Evolutionary conservation across 2,329 filamentous ascomycete genomes (phyloP).

Genomic region (Didymellaceae sp.): DNA sequence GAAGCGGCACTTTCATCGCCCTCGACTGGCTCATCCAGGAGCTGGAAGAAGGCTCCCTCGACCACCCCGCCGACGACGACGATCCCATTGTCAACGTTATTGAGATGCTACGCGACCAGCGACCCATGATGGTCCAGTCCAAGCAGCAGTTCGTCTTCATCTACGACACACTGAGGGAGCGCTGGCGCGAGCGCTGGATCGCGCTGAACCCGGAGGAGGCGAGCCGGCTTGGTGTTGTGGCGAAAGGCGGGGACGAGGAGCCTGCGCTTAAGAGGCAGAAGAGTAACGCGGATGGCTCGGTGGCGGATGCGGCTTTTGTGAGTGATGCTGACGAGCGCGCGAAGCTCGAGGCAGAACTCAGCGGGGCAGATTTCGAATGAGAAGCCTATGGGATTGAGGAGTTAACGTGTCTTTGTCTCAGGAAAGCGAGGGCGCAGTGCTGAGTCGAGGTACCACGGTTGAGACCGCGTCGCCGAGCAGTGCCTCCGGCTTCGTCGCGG

Average conservation of each 20-base stretch:
- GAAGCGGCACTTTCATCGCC: conserved; percentile 94
- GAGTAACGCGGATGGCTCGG: conserved; percentile 25
- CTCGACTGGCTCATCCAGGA: conserved; percentile 90
- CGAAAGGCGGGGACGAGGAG: conserved; percentile 19
- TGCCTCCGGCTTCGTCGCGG: not conserved
- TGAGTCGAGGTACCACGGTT: too few species aligned
- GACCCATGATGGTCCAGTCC: conserved; percentile 94
- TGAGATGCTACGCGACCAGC: conserved; percentile 80
- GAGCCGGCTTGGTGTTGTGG: conserved; percentile 29
- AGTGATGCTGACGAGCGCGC: conserved; percentile 30
- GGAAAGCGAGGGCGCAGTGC: not conserved
- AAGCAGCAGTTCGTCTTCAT: conserved; percentile 85
- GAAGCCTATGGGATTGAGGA: conserved; percentile 14
- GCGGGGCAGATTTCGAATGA: conserved; percentile 36
- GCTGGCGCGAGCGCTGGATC: conserved; percentile 66
- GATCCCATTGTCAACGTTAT: conserved; percentile 83
- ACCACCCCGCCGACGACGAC: conserved; percentile 52
- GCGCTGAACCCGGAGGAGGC: conserved; percentile 38
- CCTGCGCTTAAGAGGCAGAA: conserved; percentile 40
- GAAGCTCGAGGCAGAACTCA: conserved; percentile 44
- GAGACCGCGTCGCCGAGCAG: too few species aligned
- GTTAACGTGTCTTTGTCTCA: not conserved
- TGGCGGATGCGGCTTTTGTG: conserved; percentile 18
- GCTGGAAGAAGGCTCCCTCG: conserved; percentile 75
- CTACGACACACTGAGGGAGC: conserved; percentile 81